Base-by-base conservation (phyloP, 2,329 filamentous ascomycete genomes). In the Stylonectria norvegica region DNA sequence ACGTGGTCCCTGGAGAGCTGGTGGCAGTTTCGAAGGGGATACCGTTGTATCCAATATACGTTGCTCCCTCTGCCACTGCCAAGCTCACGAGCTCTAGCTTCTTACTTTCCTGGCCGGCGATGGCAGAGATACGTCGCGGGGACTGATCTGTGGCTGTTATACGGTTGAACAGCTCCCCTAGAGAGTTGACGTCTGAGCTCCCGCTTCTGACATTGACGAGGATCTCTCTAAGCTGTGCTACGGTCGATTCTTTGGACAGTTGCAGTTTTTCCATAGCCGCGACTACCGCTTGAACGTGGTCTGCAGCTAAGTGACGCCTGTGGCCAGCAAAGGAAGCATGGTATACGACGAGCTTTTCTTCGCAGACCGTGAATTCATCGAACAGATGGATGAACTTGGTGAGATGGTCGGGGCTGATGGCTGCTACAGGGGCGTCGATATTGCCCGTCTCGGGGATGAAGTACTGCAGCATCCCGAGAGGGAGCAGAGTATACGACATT, bases 41-140 rank as follows among this genome's bases (percentile, higher is more conserved):
- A 0, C 39, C 50, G 9, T 54, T 54, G 28, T 45, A 31, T 2
- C 48, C 43, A 4, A 55, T 36, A 15, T 53, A 53, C 5, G 34
- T 22, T 8, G 48, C 46, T 3, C 46, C 48, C 1, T n/a, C 10
- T 3, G 10, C 5, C 2, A 31, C 6, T 11, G 31, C 30, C 1
- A 22, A 11, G 5, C 28, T 3, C 2, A 53, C 22, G 12, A 54
- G 39, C 3, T 20, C 23, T 9, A 53, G 42, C 19, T 52, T 53
- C 8, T 42, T 27, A 0, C 16, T 43, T 34, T 52, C 48, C 19
- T 43, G 42, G 2, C 28, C 33, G 12, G 12, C 28, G 1, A 48
- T 15, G 4, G 25, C 9, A 5, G 37, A 31, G 1, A 48, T 7
- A 3, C 20, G 12, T 3, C 33, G 22, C 1, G 37, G 25, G 3